Evolutionary conservation across 257 asterid genomes (phyloP), one percentile per base, ranked within the genome.

Genomic region (Lantana camara): DNA sequence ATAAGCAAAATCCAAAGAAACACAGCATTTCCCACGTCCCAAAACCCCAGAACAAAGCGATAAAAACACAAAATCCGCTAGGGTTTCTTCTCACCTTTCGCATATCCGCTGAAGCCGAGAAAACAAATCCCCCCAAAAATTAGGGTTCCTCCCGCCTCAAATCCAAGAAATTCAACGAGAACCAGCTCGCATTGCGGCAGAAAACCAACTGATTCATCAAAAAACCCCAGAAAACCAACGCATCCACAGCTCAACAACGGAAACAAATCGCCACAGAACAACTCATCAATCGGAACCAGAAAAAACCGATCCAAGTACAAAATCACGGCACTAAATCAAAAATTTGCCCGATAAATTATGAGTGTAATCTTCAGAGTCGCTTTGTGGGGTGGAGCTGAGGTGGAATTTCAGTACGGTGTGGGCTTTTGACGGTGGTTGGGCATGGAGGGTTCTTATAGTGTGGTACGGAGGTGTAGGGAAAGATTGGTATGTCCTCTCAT

Each of bases 31-130:
- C 20, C 29, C 42, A 73, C 57, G 47, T 35, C 11, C 8, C 49
- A 50, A 24, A 46, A 54, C 22, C 67, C 10, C 5, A 19, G 4
- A 48, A 34, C 22, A 13, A 34, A 29, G 42, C 9, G 13, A 17
- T 42, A 15, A 4, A 38, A 23, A 19, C 2, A 2, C 49, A 32
- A 23, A 53, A 45, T 13, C 14, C 40, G 38, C 23, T 70, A 73
- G 77, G 72, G 76, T 73, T 68, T 73, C n/a, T n/a, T n/a, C n/a
- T n/a, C n/a, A 73, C 79, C 82, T 73, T 68, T 69, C 59, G 80
- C 83, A 74, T 73, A 52, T 61, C 76, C 77, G 77, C 75, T 62
- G 62, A 50, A 71, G 62, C 75, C 38, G 68, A 58, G 54, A 60
- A 13, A 68, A n/a, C n/a, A 72, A 61, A 27, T 38, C 42, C 70